Percentiles rank a stretch among this genome's conserved stretches.
Evolutionary conservation across 1,284 basidiomycete species (phyloP).

Genomic region (Clitocybe nebularis): DNA sequence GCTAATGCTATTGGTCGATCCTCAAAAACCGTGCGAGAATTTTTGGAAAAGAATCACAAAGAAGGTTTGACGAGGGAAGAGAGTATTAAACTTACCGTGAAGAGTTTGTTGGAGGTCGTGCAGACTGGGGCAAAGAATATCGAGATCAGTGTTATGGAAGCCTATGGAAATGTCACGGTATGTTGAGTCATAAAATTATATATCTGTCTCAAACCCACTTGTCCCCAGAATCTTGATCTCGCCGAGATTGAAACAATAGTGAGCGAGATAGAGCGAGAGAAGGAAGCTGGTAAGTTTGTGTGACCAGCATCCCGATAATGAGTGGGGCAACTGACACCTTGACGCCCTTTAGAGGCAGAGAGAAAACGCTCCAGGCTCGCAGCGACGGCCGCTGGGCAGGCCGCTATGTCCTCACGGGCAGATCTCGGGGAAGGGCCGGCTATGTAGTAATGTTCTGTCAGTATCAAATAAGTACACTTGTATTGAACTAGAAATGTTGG

Average conservation of each 20-base stretch:
- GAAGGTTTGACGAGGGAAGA: constrained; percentile 88
- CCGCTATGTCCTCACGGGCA: constrained; percentile 71
- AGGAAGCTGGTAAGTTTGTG: constrained; percentile 82
- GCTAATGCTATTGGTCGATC: constrained; percentile 97
- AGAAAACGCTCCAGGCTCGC: constrained; percentile 75
- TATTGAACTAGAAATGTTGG: too few relatives aligned
- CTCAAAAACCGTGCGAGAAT: constrained; percentile 97
- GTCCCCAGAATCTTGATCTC: constrained; percentile 73
- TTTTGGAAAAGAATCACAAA: constrained; percentile 97
- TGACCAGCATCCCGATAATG: too few relatives aligned
- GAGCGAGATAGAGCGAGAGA: constrained; percentile 88
- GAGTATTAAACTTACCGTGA: constrained; percentile 93
- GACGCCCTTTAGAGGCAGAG: constrained; percentile 69
- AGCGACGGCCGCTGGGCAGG: constrained; percentile 79
- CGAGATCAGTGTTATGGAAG: constrained; percentile 95
- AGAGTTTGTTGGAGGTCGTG: constrained; percentile 95
- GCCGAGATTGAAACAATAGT: constrained; percentile 90
- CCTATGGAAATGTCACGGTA: constrained; percentile 87
- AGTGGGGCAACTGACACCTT: too few relatives aligned
- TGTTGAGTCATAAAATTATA: constrained; percentile 25
- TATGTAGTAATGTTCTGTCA: constrained; percentile 29
- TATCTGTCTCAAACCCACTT: not conserved
- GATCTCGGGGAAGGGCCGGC: constrained; percentile 34
- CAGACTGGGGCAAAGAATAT: constrained; percentile 99
- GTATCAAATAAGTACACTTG: too few relatives aligned